Evolutionary conservation across 1,284 basidiomycete genomes (phyloP), one percentile per base, ranked within the genome.

Genomic region (Taiwanofungus camphoratus): DNA sequence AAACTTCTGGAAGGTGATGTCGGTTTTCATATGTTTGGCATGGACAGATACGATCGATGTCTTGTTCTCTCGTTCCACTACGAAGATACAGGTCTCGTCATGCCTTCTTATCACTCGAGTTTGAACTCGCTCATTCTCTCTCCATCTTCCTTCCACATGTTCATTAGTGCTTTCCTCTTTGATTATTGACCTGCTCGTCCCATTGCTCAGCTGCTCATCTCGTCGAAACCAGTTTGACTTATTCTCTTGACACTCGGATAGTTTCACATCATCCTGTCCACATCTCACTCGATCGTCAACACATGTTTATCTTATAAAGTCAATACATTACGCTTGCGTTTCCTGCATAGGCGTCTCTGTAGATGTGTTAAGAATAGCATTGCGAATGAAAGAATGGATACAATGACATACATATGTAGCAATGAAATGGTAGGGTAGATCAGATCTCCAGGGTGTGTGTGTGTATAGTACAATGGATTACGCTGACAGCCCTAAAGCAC

Each of bases 401-500:
- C n/a, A n/a, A n/a, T n/a, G n/a, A n/a, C n/a, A n/a, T n/a, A n/a
- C n/a, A n/a, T n/a, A n/a, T n/a, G n/a, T n/a, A n/a, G n/a, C n/a
- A n/a, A n/a, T n/a, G n/a, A n/a, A n/a, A n/a, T n/a, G n/a, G n/a
- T n/a, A n/a, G n/a, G n/a, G n/a, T n/a, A n/a, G n/a, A n/a, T n/a
- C n/a, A n/a, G n/a, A n/a, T n/a, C n/a, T n/a, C n/a, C n/a, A n/a
- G n/a, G n/a, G n/a, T n/a, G n/a, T n/a, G n/a, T n/a, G n/a, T n/a
- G n/a, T n/a, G n/a, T n/a, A n/a, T n/a, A n/a, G 18, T 18, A 34
- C 12, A 16, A 13, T 9, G 7, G 7, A 16, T 19, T 18, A 36
- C 2, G n/a, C 29, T 43, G 41, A 69, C 18, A 81, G 53, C 3
- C 72, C 71, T 8, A 85, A 65, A 13, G 60, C 64, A 38, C 63